These are phyloP conservation scores for Metarhizium rileyi DNA, from an alignment of 2,329 filamentous ascomycete genomes.

Conservation along the genomic window DNA sequence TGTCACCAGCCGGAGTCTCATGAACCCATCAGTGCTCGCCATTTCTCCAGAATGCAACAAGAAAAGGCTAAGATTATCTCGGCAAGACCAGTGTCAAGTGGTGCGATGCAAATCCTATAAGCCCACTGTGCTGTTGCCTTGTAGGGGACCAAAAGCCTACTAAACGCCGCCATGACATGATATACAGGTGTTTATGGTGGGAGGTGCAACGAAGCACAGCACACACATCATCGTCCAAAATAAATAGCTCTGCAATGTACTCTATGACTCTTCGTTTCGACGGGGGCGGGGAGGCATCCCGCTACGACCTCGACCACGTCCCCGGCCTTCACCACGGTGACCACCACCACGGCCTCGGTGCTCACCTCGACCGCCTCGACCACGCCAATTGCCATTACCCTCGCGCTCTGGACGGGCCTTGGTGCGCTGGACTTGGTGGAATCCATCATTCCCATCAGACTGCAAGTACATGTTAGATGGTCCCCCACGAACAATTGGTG, in stretches of 20 bases:
- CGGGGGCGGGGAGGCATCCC: conserved; percentile 25
- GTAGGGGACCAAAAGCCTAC: conserved; percentile 16
- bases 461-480: conserved; percentile 7
- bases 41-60: not conserved
- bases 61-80: not conserved
- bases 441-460: conserved; percentile 50
- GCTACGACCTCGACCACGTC: conserved; percentile 30
- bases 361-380: conserved; percentile 35
- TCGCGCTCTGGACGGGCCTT: conserved; percentile 45
- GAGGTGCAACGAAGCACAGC: not conserved
- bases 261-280: conserved; percentile 31
- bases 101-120: conserved; percentile 4
- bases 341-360: conserved; percentile 42
- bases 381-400: conserved; percentile 29
- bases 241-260: conserved; percentile 12
- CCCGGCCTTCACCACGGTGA: conserved; percentile 37
- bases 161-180: conserved; percentile 31
- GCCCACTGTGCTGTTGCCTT: conserved; percentile 14
- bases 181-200: conserved; percentile 21
- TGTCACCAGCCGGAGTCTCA: not conserved
- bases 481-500: not conserved
- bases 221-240: not conserved
- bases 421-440: conserved; percentile 61
- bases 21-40: not conserved
- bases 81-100: conserved; percentile 17